Conservation (phyloP, 78 protist genomes). For the Acrasis kona region DNA sequence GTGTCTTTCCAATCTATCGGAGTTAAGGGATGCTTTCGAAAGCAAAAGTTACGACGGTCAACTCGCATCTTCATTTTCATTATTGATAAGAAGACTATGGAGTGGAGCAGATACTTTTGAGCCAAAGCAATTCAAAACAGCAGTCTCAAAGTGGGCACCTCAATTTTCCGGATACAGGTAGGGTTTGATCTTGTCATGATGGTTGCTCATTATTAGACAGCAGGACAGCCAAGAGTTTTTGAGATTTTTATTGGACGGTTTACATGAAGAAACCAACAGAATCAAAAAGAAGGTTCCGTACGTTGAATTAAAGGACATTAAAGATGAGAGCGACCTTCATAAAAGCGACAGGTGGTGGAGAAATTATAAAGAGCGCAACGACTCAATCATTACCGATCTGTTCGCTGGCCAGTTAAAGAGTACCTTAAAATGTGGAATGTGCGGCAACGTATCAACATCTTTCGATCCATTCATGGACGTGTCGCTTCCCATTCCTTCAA, state of each 20-base stretch:
- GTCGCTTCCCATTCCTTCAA: constrained; percentile 16
- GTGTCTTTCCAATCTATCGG: too few species aligned
- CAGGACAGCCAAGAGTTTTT: constrained; percentile 44
- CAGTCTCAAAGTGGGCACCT: background rate
- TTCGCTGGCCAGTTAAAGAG: constrained; percentile 11
- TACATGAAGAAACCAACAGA: constrained; percentile 25
- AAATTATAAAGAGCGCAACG: background rate
- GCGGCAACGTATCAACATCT: background rate
- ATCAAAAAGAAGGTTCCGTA: background rate
- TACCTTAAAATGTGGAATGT: background rate
- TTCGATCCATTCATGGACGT: constrained; percentile 29
- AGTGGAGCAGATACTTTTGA: background rate
- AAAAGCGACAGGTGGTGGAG: background rate
- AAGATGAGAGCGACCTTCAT: background rate
- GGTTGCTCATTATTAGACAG: too few species aligned
- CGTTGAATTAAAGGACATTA: background rate
- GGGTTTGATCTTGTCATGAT: too few species aligned
- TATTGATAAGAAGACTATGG: too few species aligned
- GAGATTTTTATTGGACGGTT: constrained; percentile 28
- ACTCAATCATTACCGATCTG: background rate
- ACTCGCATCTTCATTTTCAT: too few species aligned
- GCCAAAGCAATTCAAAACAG: background rate
- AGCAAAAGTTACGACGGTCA: too few species aligned
- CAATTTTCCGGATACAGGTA: constrained; percentile 3
- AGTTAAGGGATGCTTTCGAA: too few species aligned